Percentiles rank a stretch among this genome's conserved stretches.
phyloP scores from a whole-genome alignment of 2,329 filamentous ascomycete genomes.

The Kalmusia sp. region DNA sequence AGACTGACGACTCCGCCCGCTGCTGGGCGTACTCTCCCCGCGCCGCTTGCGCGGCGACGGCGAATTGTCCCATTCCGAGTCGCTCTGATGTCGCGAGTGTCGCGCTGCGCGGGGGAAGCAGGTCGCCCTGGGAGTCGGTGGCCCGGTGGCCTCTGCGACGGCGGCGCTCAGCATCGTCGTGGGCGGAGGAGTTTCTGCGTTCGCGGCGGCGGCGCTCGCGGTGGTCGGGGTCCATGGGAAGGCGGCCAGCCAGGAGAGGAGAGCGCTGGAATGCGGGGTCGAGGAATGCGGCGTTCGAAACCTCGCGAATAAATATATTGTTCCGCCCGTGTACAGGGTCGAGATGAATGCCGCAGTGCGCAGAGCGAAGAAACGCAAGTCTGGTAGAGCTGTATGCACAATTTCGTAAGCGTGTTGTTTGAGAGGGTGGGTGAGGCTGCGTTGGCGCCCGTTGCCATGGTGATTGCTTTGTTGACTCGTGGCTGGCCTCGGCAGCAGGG shows the following conservation, averaged over 20 bases:
- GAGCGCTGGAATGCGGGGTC: conserved; percentile 28
- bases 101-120: conserved; percentile 37
- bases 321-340: too few relatives aligned
- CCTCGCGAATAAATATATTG: too few relatives aligned
- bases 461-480: conserved; percentile 34
- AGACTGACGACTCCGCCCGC: conserved; percentile 27
- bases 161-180: conserved; percentile 34
- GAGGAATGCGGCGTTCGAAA: too few relatives aligned
- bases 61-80: conserved; percentile 37
- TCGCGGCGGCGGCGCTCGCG: conserved; percentile 34
- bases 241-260: background rate
- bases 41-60: conserved; percentile 29
- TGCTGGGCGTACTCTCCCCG: conserved; percentile 17
- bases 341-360: conserved; percentile 15
- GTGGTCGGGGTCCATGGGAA: conserved; percentile 25
- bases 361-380: conserved; percentile 5
- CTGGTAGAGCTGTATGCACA: conserved; percentile 35
- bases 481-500: conserved; percentile 26
- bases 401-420: conserved; percentile 21
- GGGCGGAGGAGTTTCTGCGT: conserved; percentile 35
- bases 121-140: conserved; percentile 48
- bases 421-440: conserved; percentile 24
- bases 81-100: conserved; percentile 32
- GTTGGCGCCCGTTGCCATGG: conserved; percentile 35
- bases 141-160: conserved; percentile 45